Conservation (phyloP, 2,329 filamentous ascomycete species). For the Xylaria sp. region DNA sequence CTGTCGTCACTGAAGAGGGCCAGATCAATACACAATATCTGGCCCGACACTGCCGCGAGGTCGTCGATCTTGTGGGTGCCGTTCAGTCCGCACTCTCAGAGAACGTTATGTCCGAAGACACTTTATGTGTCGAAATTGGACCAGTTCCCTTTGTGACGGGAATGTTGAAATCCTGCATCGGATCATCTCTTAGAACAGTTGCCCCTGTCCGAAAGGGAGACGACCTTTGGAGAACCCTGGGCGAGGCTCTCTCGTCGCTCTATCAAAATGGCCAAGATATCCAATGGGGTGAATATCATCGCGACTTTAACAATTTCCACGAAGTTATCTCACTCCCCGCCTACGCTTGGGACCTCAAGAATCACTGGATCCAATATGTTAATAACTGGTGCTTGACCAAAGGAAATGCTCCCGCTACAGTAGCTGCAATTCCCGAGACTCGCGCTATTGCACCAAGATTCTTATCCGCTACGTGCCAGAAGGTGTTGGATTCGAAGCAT, state of each 20-base stretch:
- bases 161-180: constrained; percentile 36
- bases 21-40: constrained; percentile 7
- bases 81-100: constrained; percentile 30
- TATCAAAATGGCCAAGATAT: constrained; percentile 59
- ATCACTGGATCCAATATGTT: constrained; percentile 59
- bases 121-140: constrained; percentile 42
- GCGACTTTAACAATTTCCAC: constrained; percentile 63
- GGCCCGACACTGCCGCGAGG: constrained; percentile 35
- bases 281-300: constrained; percentile 67
- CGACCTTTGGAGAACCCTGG: constrained; percentile 58
- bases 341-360: constrained; percentile 72
- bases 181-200: constrained; percentile 6
- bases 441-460: constrained; percentile 4
- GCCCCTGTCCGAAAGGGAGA: constrained; percentile 29
- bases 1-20: constrained; percentile 2
- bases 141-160: constrained; percentile 35
- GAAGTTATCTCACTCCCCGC: constrained; percentile 67
- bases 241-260: constrained; percentile 58
- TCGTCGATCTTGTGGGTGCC: constrained; percentile 38
- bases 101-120: constrained; percentile 37
- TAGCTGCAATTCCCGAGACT: not conserved
- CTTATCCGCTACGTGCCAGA: constrained; percentile 11
- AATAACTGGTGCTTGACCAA: constrained; percentile 73
- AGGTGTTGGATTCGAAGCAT: constrained; percentile 36
- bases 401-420: constrained; percentile 57